phyloP scores from a whole-genome alignment of 345 rosid genomes.

The Rubroshorea leprosula region DNA sequence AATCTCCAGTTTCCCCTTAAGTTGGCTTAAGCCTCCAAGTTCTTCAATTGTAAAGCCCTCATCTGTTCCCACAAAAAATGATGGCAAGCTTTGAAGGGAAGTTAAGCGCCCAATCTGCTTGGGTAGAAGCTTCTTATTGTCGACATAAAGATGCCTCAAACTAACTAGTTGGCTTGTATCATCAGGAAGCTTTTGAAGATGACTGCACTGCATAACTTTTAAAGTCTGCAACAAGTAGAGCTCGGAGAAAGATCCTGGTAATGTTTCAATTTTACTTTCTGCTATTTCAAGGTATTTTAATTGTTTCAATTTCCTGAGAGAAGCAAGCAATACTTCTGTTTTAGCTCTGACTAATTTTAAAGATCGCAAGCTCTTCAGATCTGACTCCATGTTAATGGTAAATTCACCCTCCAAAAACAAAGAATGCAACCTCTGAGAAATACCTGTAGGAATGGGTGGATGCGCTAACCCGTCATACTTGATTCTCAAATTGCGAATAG shows the following conservation, averaged over 20 bases:
- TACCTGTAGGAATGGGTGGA: not conserved
- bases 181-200: slow-evolving; percentile 7
- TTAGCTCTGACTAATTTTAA: too few species aligned
- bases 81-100: slow-evolving; percentile 4
- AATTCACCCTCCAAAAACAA: not conserved
- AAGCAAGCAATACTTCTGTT: not conserved
- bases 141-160: slow-evolving; percentile 1
- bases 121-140: not conserved
- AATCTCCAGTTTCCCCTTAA: not conserved
- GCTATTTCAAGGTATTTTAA: slow-evolving; percentile 1
- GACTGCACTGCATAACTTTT: not conserved
- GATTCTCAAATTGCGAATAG: not conserved
- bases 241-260: slow-evolving; percentile 3
- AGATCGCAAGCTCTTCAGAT: too few species aligned
- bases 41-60: slow-evolving; percentile 10
- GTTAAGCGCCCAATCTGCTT: not conserved
- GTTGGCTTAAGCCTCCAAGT: slow-evolving; percentile 4
- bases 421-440: not conserved
- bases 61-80: not conserved
- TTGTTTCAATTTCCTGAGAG: not conserved
- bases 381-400: not conserved
- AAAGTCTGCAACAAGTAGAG: slow-evolving; percentile 18
- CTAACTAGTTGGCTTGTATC: not conserved
- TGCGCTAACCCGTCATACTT: not conserved
- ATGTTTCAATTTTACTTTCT: not conserved